phyloP scores from a whole-genome alignment of 129 eudicot genomes.

The Sambucus nigra region DNA sequence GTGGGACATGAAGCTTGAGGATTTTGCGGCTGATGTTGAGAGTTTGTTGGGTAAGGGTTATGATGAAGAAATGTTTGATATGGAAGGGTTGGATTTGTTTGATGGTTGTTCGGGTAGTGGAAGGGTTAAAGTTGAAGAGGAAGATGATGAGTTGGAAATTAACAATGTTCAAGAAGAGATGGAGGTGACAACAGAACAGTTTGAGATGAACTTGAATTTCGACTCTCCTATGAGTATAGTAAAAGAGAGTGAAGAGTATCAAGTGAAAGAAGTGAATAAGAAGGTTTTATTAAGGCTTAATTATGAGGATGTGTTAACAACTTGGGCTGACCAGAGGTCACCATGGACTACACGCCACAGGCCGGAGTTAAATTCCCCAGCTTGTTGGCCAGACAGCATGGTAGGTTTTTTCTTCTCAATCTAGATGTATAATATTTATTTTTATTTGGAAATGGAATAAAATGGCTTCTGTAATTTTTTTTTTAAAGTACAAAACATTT shows the following conservation, averaged over 20 bases:
- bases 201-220: constrained; percentile 40
- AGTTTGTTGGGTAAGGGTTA: constrained; percentile 61
- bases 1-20: constrained; percentile 43
- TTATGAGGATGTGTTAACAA: constrained; percentile 60
- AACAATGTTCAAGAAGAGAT: constrained; percentile 13
- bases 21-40: constrained; percentile 81
- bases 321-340: constrained; percentile 69
- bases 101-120: constrained; percentile 12
- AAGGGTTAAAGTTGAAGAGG: constrained; percentile 47
- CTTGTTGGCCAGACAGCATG: constrained; percentile 69
- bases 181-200: constrained; percentile 44
- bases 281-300: constrained; percentile 55
- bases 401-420: constrained; percentile 14
- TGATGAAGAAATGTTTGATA: constrained; percentile 52
- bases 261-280: constrained; percentile 14
- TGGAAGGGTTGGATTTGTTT: constrained; percentile 49
- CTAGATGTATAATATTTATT: background rate
- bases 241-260: constrained; percentile 17
- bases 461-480: too few species aligned
- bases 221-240: constrained; percentile 25
- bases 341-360: constrained; percentile 83
- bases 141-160: constrained; percentile 1
- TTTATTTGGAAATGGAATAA: background rate
- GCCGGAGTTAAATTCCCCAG: constrained; percentile 47
- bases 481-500: too few species aligned